Conservation (phyloP, 1,139 yeast species). For the Suhomyces coccinellae region DNA sequence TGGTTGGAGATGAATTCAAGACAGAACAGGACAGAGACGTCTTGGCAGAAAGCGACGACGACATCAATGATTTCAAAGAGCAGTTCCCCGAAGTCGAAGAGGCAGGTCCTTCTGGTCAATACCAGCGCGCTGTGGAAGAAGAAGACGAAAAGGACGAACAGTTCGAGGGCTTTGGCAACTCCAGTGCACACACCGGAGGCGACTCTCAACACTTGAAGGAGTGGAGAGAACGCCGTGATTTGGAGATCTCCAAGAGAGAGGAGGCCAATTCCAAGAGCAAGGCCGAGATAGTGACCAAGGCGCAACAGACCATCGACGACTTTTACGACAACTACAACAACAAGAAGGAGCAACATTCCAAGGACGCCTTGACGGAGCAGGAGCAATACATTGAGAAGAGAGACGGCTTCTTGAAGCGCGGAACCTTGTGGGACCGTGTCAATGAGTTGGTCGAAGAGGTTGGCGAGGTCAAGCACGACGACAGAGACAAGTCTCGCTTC, state of each 20-base stretch:
- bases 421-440: constrained; percentile 89
- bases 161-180: constrained; percentile 27
- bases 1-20: constrained; percentile 78
- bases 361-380: constrained; percentile 64
- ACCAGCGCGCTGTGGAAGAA: constrained; percentile 20
- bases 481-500: constrained; percentile 29
- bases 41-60: constrained; percentile 56
- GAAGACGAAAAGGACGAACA: constrained; percentile 30
- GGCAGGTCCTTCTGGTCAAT: constrained; percentile 12
- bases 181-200: constrained; percentile 28
- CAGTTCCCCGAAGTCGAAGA: constrained; percentile 63
- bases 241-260: constrained; percentile 83
- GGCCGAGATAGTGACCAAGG: constrained; percentile 69
- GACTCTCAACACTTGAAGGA: constrained; percentile 61
- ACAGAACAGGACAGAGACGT: constrained; percentile 63
- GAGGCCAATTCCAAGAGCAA: constrained; percentile 66
- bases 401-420: constrained; percentile 73
- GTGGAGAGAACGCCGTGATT: constrained; percentile 84
- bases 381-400: constrained; percentile 73
- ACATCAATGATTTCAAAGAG: constrained; percentile 63
- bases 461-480: constrained; percentile 32
- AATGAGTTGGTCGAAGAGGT: constrained; percentile 47
- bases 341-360: constrained; percentile 74
- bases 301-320: constrained; percentile 86
- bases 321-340: constrained; percentile 90